phyloP scores from a whole-genome alignment of 371 early-diverging fungal genomes.

The Mucor piriformis region DNA sequence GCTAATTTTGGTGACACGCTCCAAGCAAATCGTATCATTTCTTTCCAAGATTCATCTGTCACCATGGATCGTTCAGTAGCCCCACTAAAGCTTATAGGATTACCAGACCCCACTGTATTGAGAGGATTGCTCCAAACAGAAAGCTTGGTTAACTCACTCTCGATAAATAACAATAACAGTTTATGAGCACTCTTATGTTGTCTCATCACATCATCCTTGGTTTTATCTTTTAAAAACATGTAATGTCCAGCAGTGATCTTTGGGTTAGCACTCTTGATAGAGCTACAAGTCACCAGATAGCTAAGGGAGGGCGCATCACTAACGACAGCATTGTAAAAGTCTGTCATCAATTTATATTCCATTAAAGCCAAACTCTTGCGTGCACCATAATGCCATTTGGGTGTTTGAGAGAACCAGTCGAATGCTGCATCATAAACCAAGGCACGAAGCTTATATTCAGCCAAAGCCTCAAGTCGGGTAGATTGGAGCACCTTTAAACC shows the following conservation, averaged over 20 bases:
- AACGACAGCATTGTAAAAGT: constrained; percentile 70
- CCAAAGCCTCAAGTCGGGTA: constrained; percentile 69
- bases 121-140: constrained; percentile 84
- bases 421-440: constrained; percentile 70
- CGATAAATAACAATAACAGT: constrained; percentile 79
- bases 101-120: constrained; percentile 47
- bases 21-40: constrained; percentile 83
- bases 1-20: constrained; percentile 77
- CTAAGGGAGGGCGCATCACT: constrained; percentile 64
- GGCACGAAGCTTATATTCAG: constrained; percentile 64
- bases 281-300: constrained; percentile 48
- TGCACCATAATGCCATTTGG: constrained; percentile 73
- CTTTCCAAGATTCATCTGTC: constrained; percentile 70
- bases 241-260: constrained; percentile 43
- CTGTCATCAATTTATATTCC: constrained; percentile 71
- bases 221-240: constrained; percentile 49
- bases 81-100: constrained; percentile 45
- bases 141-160: constrained; percentile 84
- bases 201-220: constrained; percentile 31
- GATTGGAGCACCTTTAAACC: constrained; percentile 79
- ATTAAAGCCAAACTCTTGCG: constrained; percentile 67
- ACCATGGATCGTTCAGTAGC: constrained; percentile 52
- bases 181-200: constrained; percentile 31
- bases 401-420: constrained; percentile 74
- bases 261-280: constrained; percentile 40